These are phyloP conservation scores for Ceratopteris richardii DNA, from an alignment of 75 land plant species.

Conservation along the genomic window DNA sequence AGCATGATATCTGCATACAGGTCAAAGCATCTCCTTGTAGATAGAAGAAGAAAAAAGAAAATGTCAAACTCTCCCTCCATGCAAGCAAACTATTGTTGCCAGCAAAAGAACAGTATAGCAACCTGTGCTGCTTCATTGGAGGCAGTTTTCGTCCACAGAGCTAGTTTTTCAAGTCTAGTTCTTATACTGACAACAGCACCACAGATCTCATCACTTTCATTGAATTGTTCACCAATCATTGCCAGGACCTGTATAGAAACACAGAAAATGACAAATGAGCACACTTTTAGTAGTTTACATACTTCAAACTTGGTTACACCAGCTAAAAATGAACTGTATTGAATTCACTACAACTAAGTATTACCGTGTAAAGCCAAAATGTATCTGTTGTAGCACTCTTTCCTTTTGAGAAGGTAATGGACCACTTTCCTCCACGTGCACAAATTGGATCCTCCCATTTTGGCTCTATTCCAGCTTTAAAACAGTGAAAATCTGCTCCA, in stretches of 20 bases:
- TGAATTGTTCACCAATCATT: conserved; percentile 93
- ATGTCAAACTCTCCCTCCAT: too few relatives aligned
- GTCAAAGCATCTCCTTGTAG: too few relatives aligned
- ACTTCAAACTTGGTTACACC: too few relatives aligned
- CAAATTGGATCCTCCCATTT: conserved; percentile 97
- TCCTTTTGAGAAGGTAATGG: conserved; percentile 38
- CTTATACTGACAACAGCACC: conserved; percentile 88
- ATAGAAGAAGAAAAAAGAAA: too few relatives aligned
- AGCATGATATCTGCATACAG: too few relatives aligned
- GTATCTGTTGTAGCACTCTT: conserved; percentile 51
- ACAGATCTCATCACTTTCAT: conserved; percentile 84
- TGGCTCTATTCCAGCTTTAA: conserved; percentile 82
- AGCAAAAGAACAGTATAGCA: conserved; percentile 6
- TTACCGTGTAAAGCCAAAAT: conserved; percentile 90
- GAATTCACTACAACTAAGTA: too few relatives aligned
- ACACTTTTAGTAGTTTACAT: background rate
- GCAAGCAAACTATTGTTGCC: background rate
- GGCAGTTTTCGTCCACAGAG: conserved; percentile 91
- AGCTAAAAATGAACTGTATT: too few relatives aligned
- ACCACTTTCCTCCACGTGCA: conserved; percentile 90
- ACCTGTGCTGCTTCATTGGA: conserved; percentile 92
- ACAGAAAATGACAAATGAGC: background rate
- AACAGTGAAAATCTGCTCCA: conserved; percentile 79
- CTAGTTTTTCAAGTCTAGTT: conserved; percentile 69
- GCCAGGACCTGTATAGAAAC: conserved; percentile 68